Percentiles rank a stretch among this genome's conserved stretches.
These are phyloP conservation scores for Guillardia theta DNA, from an alignment of 78 protist genomes.

Conservation along the genomic window DNA sequence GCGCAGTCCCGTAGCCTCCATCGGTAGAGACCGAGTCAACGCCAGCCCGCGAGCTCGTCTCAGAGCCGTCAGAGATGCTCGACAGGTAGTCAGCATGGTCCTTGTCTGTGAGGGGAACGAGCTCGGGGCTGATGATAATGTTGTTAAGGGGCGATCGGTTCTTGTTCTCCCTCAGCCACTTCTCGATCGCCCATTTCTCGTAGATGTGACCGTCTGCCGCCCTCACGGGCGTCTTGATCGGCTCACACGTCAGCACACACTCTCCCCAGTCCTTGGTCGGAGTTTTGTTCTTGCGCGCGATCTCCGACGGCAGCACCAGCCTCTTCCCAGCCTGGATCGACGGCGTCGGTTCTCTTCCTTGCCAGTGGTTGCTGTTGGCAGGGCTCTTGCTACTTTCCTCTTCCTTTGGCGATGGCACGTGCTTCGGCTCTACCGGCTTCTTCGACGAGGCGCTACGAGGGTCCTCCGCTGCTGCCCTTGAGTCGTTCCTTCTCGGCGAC, in stretches of 20 bases:
- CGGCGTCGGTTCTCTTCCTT: background rate
- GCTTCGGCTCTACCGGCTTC: background rate
- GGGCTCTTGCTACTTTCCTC: background rate
- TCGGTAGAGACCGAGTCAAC: no score
- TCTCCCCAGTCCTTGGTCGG: background rate
- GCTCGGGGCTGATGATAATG: background rate
- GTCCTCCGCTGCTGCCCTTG: no score
- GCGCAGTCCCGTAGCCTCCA: no score
- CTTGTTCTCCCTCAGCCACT: background rate
- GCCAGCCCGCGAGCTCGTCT: no score
- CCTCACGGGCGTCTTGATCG: background rate
- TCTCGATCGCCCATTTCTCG: conserved; percentile 22
- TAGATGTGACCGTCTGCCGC: background rate
- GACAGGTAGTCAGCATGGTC: background rate
- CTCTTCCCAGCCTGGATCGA: background rate
- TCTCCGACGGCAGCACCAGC: background rate
- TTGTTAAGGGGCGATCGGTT: background rate
- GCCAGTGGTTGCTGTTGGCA: background rate
- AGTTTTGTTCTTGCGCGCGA: no score
- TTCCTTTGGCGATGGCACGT: background rate
- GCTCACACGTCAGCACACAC: background rate
- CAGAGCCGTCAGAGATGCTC: no score
- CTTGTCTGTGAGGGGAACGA: background rate
- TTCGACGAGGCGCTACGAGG: no score
- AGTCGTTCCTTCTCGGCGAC: no score